Conservation (phyloP, 2,329 filamentous ascomycete genomes). For the Colletotrichum brevisporum region DNA sequence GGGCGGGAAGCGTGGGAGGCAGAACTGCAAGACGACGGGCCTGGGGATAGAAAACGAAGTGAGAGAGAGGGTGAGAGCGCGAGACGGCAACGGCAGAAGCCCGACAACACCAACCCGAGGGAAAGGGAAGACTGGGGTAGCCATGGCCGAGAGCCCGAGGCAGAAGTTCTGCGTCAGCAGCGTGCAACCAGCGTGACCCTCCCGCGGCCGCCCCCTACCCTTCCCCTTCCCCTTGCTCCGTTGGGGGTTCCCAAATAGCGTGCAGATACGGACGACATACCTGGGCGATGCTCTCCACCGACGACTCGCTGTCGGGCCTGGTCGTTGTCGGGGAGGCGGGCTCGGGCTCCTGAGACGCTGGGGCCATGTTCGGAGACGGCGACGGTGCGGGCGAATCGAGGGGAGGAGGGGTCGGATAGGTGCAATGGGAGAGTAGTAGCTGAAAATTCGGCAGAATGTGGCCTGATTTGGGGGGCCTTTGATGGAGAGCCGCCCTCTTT, state of each 20-base stretch:
- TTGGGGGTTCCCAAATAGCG: slow-evolving; percentile 12
- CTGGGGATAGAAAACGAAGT: background rate
- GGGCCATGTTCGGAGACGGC: slow-evolving; percentile 39
- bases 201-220: background rate
- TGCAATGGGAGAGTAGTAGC: slow-evolving; percentile 14
- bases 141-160: slow-evolving; percentile 19
- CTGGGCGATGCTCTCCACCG: slow-evolving; percentile 40
- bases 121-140: slow-evolving; percentile 3
- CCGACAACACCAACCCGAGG: background rate
- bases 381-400: slow-evolving; percentile 32
- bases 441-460: slow-evolving; percentile 30
- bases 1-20: slow-evolving; percentile 10
- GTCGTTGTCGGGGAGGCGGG: slow-evolving; percentile 38
- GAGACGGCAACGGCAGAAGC: background rate
- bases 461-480: slow-evolving; percentile 36
- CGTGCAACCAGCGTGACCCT: slow-evolving; percentile 10
- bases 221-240: slow-evolving; percentile 18
- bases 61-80: background rate
- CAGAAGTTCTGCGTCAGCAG: slow-evolving; percentile 17
- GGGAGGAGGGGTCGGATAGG: background rate
- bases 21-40: slow-evolving; percentile 18
- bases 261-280: slow-evolving; percentile 37
- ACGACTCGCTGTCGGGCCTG: slow-evolving; percentile 37
- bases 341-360: slow-evolving; percentile 36
- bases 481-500: slow-evolving; percentile 38